phyloP scores from a whole-genome alignment of 1,139 yeast genomes.

The Eremothecium gossypii region DNA sequence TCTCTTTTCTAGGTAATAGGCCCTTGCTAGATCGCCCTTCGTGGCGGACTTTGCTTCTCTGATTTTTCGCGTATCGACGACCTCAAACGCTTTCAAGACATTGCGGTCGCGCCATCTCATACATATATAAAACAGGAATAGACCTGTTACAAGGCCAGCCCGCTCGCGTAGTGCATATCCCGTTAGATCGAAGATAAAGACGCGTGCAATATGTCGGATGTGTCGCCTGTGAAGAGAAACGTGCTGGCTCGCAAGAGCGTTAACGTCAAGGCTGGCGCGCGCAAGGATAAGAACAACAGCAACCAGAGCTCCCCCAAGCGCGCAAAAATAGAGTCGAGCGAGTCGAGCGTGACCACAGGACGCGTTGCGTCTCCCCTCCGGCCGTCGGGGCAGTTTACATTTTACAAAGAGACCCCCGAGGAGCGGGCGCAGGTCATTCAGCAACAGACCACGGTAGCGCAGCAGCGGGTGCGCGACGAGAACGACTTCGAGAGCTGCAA shows the following conservation, averaged over 20 bases:
- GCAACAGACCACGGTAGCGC: conserved; percentile 12
- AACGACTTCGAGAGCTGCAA: conserved; percentile 12
- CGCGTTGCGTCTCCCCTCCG: conserved; percentile 4
- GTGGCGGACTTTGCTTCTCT: too few species aligned
- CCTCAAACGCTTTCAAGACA: too few species aligned
- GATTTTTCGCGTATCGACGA: too few species aligned
- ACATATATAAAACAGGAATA: neutral
- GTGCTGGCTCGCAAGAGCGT: conserved; percentile 10
- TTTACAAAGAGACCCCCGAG: conserved; percentile 18
- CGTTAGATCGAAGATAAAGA: too few species aligned
- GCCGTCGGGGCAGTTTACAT: conserved; percentile 6
- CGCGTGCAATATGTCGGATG: conserved; percentile 1
- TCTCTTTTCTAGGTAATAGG: too few species aligned
- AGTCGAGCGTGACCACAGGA: conserved; percentile 12
- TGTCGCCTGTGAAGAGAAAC: conserved; percentile 10
- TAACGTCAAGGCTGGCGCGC: conserved; percentile 5
- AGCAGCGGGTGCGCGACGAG: conserved; percentile 11
- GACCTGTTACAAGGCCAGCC: too few species aligned
- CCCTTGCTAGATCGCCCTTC: too few species aligned
- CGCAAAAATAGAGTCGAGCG: conserved; percentile 12
- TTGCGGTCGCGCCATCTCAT: neutral
- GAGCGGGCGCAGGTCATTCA: conserved; percentile 13
- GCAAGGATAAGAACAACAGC: conserved; percentile 9
- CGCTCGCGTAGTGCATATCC: too few species aligned
- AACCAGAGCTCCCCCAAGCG: conserved; percentile 12